phyloP scores from a whole-genome alignment of 2,329 filamentous ascomycete species.

The Pyricularia grisea region DNA sequence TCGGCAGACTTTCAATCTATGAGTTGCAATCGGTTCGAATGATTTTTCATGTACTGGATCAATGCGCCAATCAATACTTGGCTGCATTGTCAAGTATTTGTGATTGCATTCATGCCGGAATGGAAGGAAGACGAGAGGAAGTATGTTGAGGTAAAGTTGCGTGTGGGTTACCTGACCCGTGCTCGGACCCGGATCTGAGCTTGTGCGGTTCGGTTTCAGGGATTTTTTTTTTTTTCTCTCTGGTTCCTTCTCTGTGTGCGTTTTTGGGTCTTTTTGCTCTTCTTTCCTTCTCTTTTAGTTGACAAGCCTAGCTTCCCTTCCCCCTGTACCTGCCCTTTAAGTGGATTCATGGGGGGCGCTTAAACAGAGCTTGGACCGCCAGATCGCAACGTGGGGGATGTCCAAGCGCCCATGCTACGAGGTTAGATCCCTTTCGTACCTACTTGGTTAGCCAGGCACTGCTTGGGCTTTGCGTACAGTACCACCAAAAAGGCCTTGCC shows the following conservation, averaged over 20 bases:
- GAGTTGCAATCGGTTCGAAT: not conserved
- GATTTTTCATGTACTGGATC: not conserved
- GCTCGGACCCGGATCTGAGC: not conserved
- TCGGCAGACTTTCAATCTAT: not conserved
- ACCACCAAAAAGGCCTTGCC: not conserved
- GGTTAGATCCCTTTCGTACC: not conserved
- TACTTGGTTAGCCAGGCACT: not conserved
- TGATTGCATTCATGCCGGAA: not conserved
- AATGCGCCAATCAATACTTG: not conserved
- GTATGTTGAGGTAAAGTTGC: not conserved
- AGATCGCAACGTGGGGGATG: not conserved
- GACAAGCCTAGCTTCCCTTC: not conserved
- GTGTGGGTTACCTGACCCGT: not conserved
- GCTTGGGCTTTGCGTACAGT: not conserved
- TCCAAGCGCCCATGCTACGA: not conserved
- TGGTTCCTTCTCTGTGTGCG: not conserved
- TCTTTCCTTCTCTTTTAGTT: not conserved
- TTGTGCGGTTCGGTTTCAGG: not conserved
- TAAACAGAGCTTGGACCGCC: not conserved
- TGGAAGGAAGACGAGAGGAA: not conserved
- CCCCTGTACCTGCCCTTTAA: not conserved
- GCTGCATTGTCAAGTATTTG: not conserved
- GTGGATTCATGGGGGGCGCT: not conserved
- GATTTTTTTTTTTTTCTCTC: not conserved
- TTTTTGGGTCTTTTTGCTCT: not conserved